Evolutionary conservation across 805 yeast genomes (phyloP).

Genomic region (Candida odintsovae): DNA sequence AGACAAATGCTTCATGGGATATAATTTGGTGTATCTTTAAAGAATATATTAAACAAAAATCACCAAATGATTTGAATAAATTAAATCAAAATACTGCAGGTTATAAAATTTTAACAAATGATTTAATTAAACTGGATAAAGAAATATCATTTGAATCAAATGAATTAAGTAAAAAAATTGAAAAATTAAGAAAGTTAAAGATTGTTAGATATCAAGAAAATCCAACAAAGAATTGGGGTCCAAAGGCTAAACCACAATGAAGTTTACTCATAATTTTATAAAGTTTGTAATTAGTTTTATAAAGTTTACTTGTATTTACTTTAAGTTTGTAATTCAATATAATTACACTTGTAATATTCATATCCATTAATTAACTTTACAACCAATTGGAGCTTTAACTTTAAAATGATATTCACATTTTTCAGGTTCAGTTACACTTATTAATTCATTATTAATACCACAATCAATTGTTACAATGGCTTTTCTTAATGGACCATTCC

Average conservation of each 20-base stretch:
- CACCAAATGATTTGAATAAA: slow-evolving; percentile 30
- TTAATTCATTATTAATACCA: slow-evolving; percentile 48
- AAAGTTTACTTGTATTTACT: no score
- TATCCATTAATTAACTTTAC: no score
- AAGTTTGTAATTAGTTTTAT: no score
- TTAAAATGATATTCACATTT: slow-evolving; percentile 72
- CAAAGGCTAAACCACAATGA: slow-evolving; percentile 66
- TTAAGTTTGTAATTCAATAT: no score
- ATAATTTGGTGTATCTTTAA: slow-evolving; percentile 68
- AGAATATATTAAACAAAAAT: slow-evolving; percentile 47
- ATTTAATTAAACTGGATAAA: slow-evolving; percentile 26
- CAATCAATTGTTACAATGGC: slow-evolving; percentile 63
- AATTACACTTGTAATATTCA: no score
- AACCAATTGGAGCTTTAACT: slow-evolving; percentile 36
- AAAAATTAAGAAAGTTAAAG: slow-evolving; percentile 63
- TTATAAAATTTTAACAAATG: slow-evolving; percentile 46
- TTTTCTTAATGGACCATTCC: slow-evolving; percentile 89
- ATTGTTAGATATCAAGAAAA: slow-evolving; percentile 86
- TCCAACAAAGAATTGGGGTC: slow-evolving; percentile 97
- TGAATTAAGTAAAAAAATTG: slow-evolving; percentile 50
- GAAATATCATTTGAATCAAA: slow-evolving; percentile 56
- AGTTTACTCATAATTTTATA: no score
- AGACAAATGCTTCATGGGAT: slow-evolving; percentile 87
- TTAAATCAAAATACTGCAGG: slow-evolving; percentile 48
- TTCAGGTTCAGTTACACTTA: slow-evolving; percentile 81